These are phyloP conservation scores for Poa annua DNA, from an alignment of 176 grass and related monocot species.

Conservation along the genomic window DNA sequence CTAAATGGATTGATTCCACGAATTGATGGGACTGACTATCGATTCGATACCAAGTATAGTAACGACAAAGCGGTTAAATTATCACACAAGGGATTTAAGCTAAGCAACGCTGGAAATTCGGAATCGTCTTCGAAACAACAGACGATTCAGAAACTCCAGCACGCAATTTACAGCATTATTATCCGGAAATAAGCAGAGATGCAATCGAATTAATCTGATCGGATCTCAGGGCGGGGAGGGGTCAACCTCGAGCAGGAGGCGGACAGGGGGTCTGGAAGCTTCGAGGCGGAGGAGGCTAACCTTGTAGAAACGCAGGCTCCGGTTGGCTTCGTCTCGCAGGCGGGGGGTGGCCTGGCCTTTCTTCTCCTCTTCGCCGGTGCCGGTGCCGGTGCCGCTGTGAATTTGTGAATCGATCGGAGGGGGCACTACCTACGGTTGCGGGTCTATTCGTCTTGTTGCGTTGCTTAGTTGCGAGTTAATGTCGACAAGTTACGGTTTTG, in stretches of 20 bases:
- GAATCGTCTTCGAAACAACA: not conserved
- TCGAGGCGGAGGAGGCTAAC: slow-evolving; percentile 6
- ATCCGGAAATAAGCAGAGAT: not conserved
- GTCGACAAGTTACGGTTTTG: not conserved
- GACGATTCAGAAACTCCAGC: not conserved
- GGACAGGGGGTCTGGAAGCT: slow-evolving; percentile 1
- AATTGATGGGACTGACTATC: not conserved
- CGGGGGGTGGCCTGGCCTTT: slow-evolving; percentile 13
- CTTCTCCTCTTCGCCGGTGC: not conserved
- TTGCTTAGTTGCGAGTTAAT: slow-evolving; percentile 22
- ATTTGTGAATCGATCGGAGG: slow-evolving; percentile 19
- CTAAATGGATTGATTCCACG: not conserved
- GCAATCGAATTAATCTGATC: not conserved
- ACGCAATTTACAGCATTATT: not conserved
- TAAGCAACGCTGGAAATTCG: not conserved
- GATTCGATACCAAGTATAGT: not conserved
- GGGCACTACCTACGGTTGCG: not conserved
- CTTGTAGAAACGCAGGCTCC: slow-evolving; percentile 38
- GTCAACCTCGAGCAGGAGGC: not conserved
- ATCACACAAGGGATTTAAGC: not conserved
- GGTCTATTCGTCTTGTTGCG: not conserved
- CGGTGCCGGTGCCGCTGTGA: not conserved
- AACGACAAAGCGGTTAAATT: not conserved
- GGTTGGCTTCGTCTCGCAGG: not conserved
- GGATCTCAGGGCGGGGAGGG: slow-evolving; percentile 18